These are phyloP conservation scores for Naganishia onofrii DNA, from an alignment of 768 basidiomycete genomes.

Conservation along the genomic window DNA sequence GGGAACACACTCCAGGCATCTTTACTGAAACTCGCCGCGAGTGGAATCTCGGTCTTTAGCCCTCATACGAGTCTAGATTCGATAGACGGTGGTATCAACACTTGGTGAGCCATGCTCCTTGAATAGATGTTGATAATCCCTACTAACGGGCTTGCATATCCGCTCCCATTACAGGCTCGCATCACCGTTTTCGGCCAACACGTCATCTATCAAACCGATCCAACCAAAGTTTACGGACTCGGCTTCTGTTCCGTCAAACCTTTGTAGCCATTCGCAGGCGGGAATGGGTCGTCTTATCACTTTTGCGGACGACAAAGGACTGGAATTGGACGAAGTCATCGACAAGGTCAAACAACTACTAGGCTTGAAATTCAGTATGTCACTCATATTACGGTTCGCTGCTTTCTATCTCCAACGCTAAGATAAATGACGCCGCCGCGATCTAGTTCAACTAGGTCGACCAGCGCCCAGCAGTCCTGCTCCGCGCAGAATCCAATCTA, in stretches of 20 bases:
- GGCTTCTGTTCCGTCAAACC: neutral
- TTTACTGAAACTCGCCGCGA: slow-evolving; percentile 72
- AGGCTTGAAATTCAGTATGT: slow-evolving; percentile 62
- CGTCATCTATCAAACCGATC: slow-evolving; percentile 25
- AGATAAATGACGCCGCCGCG: neutral
- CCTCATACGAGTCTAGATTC: slow-evolving; percentile 87
- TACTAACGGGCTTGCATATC: neutral
- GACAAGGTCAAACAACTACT: slow-evolving; percentile 69
- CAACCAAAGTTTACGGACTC: slow-evolving; percentile 21
- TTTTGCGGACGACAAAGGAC: slow-evolving; percentile 57
- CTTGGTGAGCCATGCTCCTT: slow-evolving; percentile 59
- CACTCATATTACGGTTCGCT: neutral
- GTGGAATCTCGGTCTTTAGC: slow-evolving; percentile 78
- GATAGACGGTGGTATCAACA: slow-evolving; percentile 81
- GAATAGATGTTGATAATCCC: slow-evolving; percentile 2
- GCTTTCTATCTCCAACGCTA: neutral
- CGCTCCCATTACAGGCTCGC: slow-evolving; percentile 37
- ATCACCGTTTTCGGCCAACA: slow-evolving; percentile 36
- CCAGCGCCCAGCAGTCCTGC: slow-evolving; percentile 43
- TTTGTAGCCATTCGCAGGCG: slow-evolving; percentile 47
- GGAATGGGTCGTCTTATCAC: slow-evolving; percentile 70
- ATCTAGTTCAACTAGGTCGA: slow-evolving; percentile 38
- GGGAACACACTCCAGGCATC: slow-evolving; percentile 73
- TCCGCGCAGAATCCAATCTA: slow-evolving; percentile 55
- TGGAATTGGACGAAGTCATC: slow-evolving; percentile 64